Evolutionary conservation across 176 grass and related monocot genomes (phyloP), one percentile per base, ranked within the genome.

Genomic region (Oryza rufipogon): DNA sequence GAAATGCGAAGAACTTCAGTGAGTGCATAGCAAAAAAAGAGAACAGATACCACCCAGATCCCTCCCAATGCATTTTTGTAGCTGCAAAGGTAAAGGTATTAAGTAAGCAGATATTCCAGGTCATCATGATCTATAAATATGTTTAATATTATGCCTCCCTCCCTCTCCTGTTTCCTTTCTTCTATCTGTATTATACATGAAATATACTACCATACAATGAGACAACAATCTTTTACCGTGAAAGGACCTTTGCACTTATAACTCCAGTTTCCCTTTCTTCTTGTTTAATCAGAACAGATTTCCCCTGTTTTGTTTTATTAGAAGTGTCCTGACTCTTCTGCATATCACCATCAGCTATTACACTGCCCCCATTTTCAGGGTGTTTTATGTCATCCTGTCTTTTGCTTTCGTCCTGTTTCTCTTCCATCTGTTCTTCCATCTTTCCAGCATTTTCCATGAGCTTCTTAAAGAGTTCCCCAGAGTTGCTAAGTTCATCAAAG

Each of bases 371-470:
- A 82, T 96, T 93, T 79, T 85, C 88, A 80, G 84, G 83, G 49
- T 82, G 45, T 64, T 99, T 92, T 79, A 33, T 63, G 75, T 61
- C 66, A 42, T 88, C 88, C 63, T 45, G 48, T 67, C 47, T 34
- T 80, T 87, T 90, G 48, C 32, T 92, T 84, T 94, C 93, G 67
- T 76, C 93, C 11, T 79, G 45, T 77, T 93, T 93, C 63, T 96
- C 96, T 81, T 99, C 91, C n/a, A 74, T 78, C 65, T 99, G 90
- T 86, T 99, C 96, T 70, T 99, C 96, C 96, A 99, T 94, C 90
- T 99, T 99, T 66, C 96, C 96, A 88, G 96, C 96, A 86, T 99
- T 99, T 94, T 99, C 96, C 96, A 99, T 99, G 42, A 99, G 87
- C 26, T 92, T 99, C 77, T 96, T 92, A 77, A 99, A 99, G 39